Base-by-base conservation (phyloP, 2,329 filamentous ascomycete species). In the Arthrobotrys sinensis region DNA sequence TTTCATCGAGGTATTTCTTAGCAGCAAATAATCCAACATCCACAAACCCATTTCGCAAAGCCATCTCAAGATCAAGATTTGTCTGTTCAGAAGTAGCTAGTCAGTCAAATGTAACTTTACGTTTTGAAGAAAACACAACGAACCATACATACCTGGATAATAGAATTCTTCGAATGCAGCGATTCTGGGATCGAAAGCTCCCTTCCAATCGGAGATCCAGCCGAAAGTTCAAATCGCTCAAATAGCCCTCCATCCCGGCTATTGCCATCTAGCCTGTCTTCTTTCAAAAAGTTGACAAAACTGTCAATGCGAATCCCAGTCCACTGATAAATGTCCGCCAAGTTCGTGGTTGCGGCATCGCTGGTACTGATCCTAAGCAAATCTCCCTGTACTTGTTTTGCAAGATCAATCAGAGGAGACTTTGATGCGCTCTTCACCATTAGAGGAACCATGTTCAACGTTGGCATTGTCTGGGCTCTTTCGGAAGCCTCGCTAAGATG, bases 371-470 rank as follows among this genome's bases (percentile, higher is more conserved):
- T 91, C 3, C 85, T 83, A 40, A 88, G 85, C 0, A 97, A 84
- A 81, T 96, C 92, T 0, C 82, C 81, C 82, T 96, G 93, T 1
- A 97, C 89, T 11, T 85, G 82, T 3, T 80, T 83, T 0, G 93
- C 93, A 0, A 90, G 79, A 0, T 86, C 84, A 1, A 87, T 24
- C 0, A 92, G 78, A 1, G 82, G 67, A 1, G 83, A 80, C 0
- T 69, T 53, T 3, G 81, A 19, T 48, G 85, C 80, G 4, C 83
- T 32, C 4, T 80, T 82, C 1, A 96, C 87, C 10, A 87, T 87
- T 0, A 97, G 84, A 0, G 94, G 93, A 1, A 97, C 87, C 3
- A 97, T 86, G 80, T 92, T 94, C 19, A 97, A 86, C 0, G 93
- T 96, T 0, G 94, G 94, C 1, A 88, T 85, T 0, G 81, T 80